A percentile compares a stretch with the other conserved stretches of the same genome.
Conservation (phyloP, 1,139 yeast genomes). For the Saccharomyces hybrid region DNA sequence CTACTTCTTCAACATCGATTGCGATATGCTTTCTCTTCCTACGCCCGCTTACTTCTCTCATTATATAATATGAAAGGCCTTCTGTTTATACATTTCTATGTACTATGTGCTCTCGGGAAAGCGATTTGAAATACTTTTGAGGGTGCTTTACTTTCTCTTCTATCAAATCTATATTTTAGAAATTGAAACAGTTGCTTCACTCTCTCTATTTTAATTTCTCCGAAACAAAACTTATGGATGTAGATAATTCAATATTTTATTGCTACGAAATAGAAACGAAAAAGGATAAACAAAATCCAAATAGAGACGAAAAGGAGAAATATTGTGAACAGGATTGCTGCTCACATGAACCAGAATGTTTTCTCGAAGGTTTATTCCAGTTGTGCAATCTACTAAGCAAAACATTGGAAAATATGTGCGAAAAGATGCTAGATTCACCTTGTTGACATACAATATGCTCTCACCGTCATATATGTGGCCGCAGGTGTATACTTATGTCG, state of each 20-base stretch:
- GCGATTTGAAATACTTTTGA: neutral
- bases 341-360: slow-evolving; percentile 8
- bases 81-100: neutral
- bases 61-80: neutral
- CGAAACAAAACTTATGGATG: neutral
- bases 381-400: neutral
- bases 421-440: slow-evolving; percentile 13
- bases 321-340: neutral
- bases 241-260: neutral
- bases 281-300: neutral
- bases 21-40: slow-evolving; percentile 11
- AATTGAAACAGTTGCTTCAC: neutral
- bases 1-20: slow-evolving; percentile 10
- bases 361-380: slow-evolving; percentile 15
- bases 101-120: neutral
- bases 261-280: neutral
- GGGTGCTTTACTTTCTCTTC: neutral
- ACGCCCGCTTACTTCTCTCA: slow-evolving; percentile 3
- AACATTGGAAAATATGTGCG: neutral
- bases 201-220: neutral
- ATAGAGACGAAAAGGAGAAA: neutral
- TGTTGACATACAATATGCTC: slow-evolving; percentile 45
- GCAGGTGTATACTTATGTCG: slow-evolving; percentile 44
- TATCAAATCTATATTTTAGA: neutral
- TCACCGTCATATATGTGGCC: slow-evolving; percentile 55